A percentile compares a stretch with the other conserved stretches of the same genome.
Conservation (phyloP, 345 rosid genomes). For the Firmiana major region DNA sequence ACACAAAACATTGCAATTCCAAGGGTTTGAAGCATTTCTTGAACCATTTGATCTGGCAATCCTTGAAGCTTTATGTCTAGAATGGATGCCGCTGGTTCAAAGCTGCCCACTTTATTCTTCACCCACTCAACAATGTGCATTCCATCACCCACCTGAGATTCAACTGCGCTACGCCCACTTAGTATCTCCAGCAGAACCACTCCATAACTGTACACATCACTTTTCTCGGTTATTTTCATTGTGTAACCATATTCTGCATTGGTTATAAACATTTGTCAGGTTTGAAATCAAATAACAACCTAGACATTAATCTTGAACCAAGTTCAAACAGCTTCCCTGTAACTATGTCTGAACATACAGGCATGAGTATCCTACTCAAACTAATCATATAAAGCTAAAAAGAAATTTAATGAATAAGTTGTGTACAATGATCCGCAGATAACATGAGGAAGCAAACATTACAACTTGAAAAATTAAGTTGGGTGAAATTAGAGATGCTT, state of each 20-base stretch:
- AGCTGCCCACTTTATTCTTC: slow-evolving; percentile 95
- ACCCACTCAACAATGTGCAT: slow-evolving; percentile 96
- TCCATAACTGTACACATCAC: slow-evolving; percentile 91
- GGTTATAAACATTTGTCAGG: background rate
- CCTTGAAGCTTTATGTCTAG: slow-evolving; percentile 81
- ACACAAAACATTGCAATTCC: slow-evolving; percentile 97
- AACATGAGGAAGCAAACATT: background rate
- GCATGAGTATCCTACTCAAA: background rate
- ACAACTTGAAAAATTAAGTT: background rate
- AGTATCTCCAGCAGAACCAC: slow-evolving; percentile 88
- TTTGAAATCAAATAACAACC: background rate
- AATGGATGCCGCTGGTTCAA: slow-evolving; percentile 68
- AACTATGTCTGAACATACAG: background rate
- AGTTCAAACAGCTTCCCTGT: background rate
- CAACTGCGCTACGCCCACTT: slow-evolving; percentile 80
- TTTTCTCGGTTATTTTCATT: slow-evolving; percentile 92
- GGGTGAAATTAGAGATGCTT: slow-evolving; percentile 17
- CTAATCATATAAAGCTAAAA: background rate
- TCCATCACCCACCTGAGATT: slow-evolving; percentile 64
- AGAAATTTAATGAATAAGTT: background rate
- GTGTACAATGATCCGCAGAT: background rate
- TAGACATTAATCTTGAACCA: too few relatives aligned
- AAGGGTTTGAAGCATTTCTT: slow-evolving; percentile 91
- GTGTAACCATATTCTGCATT: slow-evolving; percentile 91
- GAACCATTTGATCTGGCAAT: slow-evolving; percentile 82